Percentiles rank a stretch among this genome's conserved stretches.
These are phyloP conservation scores for Phlegmacium glaucopus DNA, from an alignment of 768 basidiomycete genomes.

Conservation along the genomic window DNA sequence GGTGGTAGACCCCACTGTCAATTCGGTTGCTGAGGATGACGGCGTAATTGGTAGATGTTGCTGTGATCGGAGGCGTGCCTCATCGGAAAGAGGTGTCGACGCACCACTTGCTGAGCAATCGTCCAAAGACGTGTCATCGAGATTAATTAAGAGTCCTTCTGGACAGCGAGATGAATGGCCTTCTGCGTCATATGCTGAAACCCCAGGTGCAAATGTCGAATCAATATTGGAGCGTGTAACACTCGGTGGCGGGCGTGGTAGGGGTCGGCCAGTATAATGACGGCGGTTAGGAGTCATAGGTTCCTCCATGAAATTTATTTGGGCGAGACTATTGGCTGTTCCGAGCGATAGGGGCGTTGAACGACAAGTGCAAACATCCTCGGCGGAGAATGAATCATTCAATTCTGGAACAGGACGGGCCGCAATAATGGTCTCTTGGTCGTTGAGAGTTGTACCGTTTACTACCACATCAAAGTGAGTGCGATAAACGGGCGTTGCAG, in stretches of 20 bases:
- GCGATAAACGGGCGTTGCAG: slow-evolving; percentile 29
- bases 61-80: slow-evolving; percentile 9
- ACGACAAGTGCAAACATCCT: neutral
- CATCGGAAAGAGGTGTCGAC: slow-evolving; percentile 17
- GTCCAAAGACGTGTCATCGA: slow-evolving; percentile 39
- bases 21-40: slow-evolving; percentile 11
- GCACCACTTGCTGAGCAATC: slow-evolving; percentile 18
- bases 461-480: slow-evolving; percentile 12
- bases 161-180: slow-evolving; percentile 25
- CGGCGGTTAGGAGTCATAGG: slow-evolving; percentile 29
- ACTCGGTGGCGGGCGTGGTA: slow-evolving; percentile 43
- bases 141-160: slow-evolving; percentile 56
- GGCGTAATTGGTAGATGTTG: slow-evolving; percentile 10
- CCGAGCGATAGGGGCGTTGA: neutral
- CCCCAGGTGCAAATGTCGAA: slow-evolving; percentile 32
- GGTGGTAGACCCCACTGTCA: slow-evolving; percentile 12
- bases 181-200: slow-evolving; percentile 10
- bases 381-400: slow-evolving; percentile 1
- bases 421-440: neutral
- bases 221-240: slow-evolving; percentile 23
- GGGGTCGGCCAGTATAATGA: slow-evolving; percentile 55
- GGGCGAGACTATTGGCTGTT: slow-evolving; percentile 1
- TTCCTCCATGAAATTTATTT: slow-evolving; percentile 14
- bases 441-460: neutral
- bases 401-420: neutral